phyloP scores from a whole-genome alignment of 208 protist genomes.

The Acanthamoeba sp. region DNA sequence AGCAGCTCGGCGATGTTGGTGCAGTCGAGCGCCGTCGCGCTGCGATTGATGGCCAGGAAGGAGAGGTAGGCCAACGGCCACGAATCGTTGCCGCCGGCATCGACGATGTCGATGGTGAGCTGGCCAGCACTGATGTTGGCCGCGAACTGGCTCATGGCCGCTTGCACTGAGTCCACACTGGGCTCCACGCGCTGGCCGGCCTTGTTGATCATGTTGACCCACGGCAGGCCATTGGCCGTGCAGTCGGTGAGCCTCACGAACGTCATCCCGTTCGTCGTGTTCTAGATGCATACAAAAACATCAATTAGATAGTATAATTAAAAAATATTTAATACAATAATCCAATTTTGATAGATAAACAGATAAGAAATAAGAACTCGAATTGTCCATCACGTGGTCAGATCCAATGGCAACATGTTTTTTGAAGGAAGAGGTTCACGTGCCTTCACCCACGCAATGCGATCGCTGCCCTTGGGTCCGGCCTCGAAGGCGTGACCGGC shows the following conservation, averaged over 20 bases:
- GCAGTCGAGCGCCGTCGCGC: neutral
- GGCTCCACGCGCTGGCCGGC: neutral
- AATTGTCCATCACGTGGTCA: too few relatives aligned
- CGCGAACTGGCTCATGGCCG: constrained; percentile 29
- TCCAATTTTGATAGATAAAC: too few relatives aligned
- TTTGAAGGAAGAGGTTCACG: neutral
- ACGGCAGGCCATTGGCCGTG: neutral
- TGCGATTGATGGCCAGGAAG: neutral
- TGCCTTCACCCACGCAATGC: neutral
- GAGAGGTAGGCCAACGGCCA: constrained; percentile 15
- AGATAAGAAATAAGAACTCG: too few relatives aligned
- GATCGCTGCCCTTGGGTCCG: neutral
- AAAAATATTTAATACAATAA: too few relatives aligned
- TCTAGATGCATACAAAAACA: too few relatives aligned
- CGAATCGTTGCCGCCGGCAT: neutral
- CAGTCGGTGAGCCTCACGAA: neutral
- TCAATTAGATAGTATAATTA: too few relatives aligned
- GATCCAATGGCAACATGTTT: too few relatives aligned
- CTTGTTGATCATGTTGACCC: constrained; percentile 40
- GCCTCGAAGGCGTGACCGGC: neutral
- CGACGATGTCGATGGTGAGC: constrained; percentile 30
- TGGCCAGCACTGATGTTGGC: neutral
- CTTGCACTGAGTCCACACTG: neutral
- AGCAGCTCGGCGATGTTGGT: neutral
- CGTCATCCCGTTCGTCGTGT: neutral